Conservation (phyloP, 768 basidiomycete species). For the Suillus ampliporus region DNA sequence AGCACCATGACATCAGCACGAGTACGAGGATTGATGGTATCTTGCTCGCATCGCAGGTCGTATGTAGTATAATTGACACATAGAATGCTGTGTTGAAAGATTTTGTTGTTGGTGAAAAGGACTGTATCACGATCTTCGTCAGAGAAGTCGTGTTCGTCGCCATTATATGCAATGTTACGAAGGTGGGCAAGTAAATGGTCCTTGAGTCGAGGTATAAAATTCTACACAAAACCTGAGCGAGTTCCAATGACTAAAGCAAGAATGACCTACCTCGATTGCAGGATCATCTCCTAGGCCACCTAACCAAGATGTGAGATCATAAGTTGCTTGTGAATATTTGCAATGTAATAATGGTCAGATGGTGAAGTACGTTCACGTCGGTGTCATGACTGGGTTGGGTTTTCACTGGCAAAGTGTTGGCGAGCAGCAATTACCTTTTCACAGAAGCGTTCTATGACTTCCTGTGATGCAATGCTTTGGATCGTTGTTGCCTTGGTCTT, state of each 20-base stretch:
- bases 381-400: not conserved
- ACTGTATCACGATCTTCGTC: conserved; percentile 28
- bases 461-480: conserved; percentile 34
- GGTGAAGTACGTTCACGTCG: not conserved
- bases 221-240: conserved; percentile 21
- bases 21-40: conserved; percentile 35
- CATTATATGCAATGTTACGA: conserved; percentile 13
- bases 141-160: conserved; percentile 25
- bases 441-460: conserved; percentile 23
- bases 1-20: conserved; percentile 43
- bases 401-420: not conserved
- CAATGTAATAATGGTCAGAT: conserved; percentile 28
- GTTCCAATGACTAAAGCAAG: not conserved
- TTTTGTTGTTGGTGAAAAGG: conserved; percentile 30
- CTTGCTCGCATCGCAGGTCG: conserved; percentile 29
- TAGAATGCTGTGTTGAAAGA: conserved; percentile 39
- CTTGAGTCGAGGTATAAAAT: conserved; percentile 32
- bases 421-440: conserved; percentile 19
- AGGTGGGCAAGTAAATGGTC: conserved; percentile 14
- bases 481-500: conserved; percentile 28
- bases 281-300: conserved; percentile 28
- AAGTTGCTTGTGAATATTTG: conserved; percentile 13
- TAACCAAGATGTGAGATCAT: conserved; percentile 19
- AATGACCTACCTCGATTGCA: conserved; percentile 23
- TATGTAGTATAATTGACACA: conserved; percentile 40